Percentiles rank a stretch among this genome's conserved stretches.
Evolutionary conservation across 768 basidiomycete species (phyloP).

Genomic region (Kwoniella sp.): DNA sequence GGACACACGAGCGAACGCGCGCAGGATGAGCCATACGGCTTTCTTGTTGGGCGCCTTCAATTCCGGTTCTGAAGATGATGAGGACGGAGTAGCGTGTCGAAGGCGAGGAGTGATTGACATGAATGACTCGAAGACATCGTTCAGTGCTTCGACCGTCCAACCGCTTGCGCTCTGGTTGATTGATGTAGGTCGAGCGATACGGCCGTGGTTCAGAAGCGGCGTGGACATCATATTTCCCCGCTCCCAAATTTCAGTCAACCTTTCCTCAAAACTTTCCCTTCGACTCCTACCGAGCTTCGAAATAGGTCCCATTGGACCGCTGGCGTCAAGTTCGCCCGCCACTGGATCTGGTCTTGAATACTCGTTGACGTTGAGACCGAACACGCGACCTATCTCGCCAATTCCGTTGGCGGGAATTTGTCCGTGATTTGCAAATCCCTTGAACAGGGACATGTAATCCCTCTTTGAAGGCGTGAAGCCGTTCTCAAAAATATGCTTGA

Average conservation of each 20-base stretch:
- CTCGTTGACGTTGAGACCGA: background rate
- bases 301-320: no score
- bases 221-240: constrained; percentile 7
- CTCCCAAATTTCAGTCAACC: constrained; percentile 27
- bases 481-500: constrained; percentile 43
- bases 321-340: background rate
- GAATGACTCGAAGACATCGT: constrained; percentile 37
- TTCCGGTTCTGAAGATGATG: constrained; percentile 4
- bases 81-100: background rate
- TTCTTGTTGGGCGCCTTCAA: constrained; percentile 30
- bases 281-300: background rate
- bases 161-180: background rate
- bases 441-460: constrained; percentile 46
- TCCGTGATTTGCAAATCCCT: constrained; percentile 50
- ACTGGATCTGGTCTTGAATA: background rate
- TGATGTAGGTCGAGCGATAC: background rate
- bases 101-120: constrained; percentile 22
- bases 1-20: constrained; percentile 41
- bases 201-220: background rate
- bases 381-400: constrained; percentile 9
- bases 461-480: constrained; percentile 30
- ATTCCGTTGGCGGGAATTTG: background rate
- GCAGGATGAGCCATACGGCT: constrained; percentile 35
- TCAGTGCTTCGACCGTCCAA: constrained; percentile 37
- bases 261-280: constrained; percentile 8